Conservation (phyloP, 2,329 filamentous ascomycete genomes). For the Fusarium mangiferae region DNA sequence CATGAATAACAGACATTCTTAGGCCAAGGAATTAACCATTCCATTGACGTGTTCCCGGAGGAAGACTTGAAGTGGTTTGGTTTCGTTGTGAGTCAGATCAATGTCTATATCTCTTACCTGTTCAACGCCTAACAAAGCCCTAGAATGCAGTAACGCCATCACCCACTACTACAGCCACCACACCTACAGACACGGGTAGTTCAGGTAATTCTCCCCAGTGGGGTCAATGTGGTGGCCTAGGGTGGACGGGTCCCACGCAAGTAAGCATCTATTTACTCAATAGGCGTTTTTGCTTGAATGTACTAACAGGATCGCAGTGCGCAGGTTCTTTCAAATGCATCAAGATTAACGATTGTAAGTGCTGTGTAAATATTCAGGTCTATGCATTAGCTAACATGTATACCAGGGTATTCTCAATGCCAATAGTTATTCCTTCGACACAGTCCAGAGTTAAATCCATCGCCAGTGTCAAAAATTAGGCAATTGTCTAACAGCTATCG, state of each 20-base stretch:
- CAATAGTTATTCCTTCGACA: background rate
- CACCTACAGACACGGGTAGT: conserved; percentile 10
- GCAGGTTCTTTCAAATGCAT: conserved; percentile 18
- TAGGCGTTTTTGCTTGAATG: too few species aligned
- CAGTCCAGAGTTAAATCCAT: background rate
- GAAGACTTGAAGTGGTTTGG: conserved; percentile 37
- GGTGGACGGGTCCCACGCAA: conserved; percentile 19
- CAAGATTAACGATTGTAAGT: conserved; percentile 32
- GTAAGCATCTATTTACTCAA: background rate
- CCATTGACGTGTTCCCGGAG: conserved; percentile 30
- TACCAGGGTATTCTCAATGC: conserved; percentile 8
- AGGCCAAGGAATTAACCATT: conserved; percentile 29
- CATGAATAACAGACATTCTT: conserved; percentile 16
- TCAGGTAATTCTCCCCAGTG: conserved; percentile 21
- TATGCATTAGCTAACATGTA: background rate
- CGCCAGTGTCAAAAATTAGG: background rate
- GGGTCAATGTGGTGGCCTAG: conserved; percentile 32
- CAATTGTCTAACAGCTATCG: background rate
- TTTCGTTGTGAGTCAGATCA: conserved; percentile 1
- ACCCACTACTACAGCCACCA: background rate
- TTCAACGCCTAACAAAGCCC: background rate
- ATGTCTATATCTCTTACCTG: background rate
- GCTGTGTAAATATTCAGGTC: rapidly evolving
- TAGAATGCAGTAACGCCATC: conserved; percentile 6
- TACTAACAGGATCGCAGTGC: conserved; percentile 4